These are phyloP conservation scores for Metschnikowia drakensbergensis DNA, from an alignment of 805 yeast species.

Conservation along the genomic window DNA sequence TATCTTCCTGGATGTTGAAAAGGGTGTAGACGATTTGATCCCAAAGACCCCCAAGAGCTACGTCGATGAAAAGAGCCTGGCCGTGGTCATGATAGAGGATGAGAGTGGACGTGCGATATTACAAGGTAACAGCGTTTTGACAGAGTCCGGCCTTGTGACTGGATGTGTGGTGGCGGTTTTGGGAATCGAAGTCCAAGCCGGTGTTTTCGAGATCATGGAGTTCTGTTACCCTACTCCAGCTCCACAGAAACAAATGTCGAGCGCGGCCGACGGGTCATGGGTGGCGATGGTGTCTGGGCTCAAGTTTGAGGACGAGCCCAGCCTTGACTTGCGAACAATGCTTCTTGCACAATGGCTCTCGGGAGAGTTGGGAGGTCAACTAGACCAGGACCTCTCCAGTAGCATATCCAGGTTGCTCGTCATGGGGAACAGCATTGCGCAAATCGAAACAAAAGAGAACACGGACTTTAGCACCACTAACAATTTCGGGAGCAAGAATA, in stretches of 20 bases:
- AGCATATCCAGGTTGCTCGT: conserved; percentile 53
- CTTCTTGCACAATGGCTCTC: conserved; percentile 63
- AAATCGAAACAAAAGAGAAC: conserved; percentile 21
- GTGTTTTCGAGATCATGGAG: conserved; percentile 81
- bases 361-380: conserved; percentile 58
- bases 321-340: conserved; percentile 46
- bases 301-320: conserved; percentile 45
- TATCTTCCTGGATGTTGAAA: conserved; percentile 74
- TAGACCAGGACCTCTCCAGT: conserved; percentile 22
- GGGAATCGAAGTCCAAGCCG: conserved; percentile 82
- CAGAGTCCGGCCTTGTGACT: conserved; percentile 64
- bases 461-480: conserved; percentile 32
- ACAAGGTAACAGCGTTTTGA: conserved; percentile 56
- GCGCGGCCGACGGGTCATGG: conserved; percentile 8
- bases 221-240: conserved; percentile 65
- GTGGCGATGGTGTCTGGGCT: conserved; percentile 79
- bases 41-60: conserved; percentile 36
- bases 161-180: conserved; percentile 84
- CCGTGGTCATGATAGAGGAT: conserved; percentile 71
- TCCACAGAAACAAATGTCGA: conserved; percentile 44
- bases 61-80: conserved; percentile 47
- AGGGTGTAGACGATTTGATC: conserved; percentile 48
- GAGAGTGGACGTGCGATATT: conserved; percentile 84
- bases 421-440: conserved; percentile 66
- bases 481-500: conserved; percentile 50